Percentiles rank a stretch among this genome's conserved stretches.
phyloP scores from a whole-genome alignment of 1,284 basidiomycete species.

The Wallemia ichthyophaga region DNA sequence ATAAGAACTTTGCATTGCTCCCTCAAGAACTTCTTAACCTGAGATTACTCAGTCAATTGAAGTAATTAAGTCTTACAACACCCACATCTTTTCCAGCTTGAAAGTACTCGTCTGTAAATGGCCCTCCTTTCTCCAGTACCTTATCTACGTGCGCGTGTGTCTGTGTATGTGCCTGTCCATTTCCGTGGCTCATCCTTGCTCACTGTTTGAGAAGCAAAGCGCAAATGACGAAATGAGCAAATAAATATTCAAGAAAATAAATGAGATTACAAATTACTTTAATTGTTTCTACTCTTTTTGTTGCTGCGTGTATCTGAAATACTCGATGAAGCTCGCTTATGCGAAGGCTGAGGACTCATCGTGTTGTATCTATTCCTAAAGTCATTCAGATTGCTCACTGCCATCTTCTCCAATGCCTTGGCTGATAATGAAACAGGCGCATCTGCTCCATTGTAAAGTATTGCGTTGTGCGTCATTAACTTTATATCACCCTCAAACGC shows the following conservation, averaged over 20 bases:
- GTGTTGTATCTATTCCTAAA: neutral
- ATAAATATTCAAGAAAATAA: no score
- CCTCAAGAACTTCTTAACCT: constrained; percentile 68
- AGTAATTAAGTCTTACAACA: neutral
- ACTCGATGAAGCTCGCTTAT: neutral
- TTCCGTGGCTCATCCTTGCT: no score
- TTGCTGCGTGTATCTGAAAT: neutral
- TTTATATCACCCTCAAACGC: constrained; percentile 51
- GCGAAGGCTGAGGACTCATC: neutral
- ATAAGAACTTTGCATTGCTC: constrained; percentile 72
- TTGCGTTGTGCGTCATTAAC: constrained; percentile 57
- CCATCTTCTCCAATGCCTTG: neutral
- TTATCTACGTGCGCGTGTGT: constrained; percentile 18
- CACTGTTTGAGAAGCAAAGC: no score
- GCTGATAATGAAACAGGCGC: neutral
- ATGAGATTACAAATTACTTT: neutral
- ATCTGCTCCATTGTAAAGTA: constrained; percentile 40
- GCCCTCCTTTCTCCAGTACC: constrained; percentile 45
- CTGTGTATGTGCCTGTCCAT: neutral
- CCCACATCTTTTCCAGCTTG: constrained; percentile 32
- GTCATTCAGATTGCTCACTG: neutral
- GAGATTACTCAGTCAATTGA: neutral
- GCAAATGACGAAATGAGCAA: no score
- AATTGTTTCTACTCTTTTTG: neutral
- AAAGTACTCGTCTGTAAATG: constrained; percentile 36